A percentile compares a stretch with the other conserved stretches of the same genome.
Conservation (phyloP, 2,329 filamentous ascomycete genomes). For the Curvularia lunata region DNA sequence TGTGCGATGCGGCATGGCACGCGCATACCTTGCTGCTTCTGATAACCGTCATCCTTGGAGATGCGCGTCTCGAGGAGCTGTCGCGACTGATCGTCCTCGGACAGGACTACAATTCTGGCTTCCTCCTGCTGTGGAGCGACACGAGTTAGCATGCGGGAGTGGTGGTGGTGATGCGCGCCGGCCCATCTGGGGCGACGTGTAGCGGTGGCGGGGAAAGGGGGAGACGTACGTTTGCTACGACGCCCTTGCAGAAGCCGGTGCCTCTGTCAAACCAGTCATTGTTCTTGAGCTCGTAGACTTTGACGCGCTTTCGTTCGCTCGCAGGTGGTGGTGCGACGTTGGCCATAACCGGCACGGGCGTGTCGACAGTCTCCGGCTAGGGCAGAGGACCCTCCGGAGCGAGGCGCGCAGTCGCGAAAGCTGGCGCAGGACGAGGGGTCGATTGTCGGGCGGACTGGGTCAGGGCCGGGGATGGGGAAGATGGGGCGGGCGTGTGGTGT, state of each 20-base stretch:
- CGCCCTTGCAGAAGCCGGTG: conserved; percentile 90
- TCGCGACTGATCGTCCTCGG: conserved; percentile 86
- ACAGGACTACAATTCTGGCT: conserved; percentile 86
- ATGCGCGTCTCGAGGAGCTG: conserved; percentile 89
- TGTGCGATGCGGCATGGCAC: not conserved
- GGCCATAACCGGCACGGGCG: conserved; percentile 17
- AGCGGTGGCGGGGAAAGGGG: not conserved
- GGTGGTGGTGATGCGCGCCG: not conserved
- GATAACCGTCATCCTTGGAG: conserved; percentile 91
- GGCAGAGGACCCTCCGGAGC: conserved; percentile 29
- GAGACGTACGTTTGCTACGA: conserved; percentile 71
- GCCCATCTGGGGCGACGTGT: conserved; percentile 19
- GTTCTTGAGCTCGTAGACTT: conserved; percentile 97
- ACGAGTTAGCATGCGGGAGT: conserved; percentile 47
- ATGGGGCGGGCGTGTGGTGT: conserved; percentile 18
- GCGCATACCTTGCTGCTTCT: conserved; percentile 89
- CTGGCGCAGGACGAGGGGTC: conserved; percentile 28
- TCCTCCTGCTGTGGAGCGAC: conserved; percentile 71
- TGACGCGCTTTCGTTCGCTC: conserved; percentile 73
- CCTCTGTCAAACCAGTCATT: conserved; percentile 99
- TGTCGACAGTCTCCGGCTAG: conserved; percentile 38
- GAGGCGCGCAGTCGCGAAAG: conserved; percentile 36
- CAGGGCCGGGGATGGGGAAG: conserved; percentile 20
- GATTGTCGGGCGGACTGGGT: conserved; percentile 21
- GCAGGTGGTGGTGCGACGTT: conserved; percentile 50